These are phyloP conservation scores for Nicotiana knightiana DNA, from an alignment of 257 asterid species.

Conservation along the genomic window DNA sequence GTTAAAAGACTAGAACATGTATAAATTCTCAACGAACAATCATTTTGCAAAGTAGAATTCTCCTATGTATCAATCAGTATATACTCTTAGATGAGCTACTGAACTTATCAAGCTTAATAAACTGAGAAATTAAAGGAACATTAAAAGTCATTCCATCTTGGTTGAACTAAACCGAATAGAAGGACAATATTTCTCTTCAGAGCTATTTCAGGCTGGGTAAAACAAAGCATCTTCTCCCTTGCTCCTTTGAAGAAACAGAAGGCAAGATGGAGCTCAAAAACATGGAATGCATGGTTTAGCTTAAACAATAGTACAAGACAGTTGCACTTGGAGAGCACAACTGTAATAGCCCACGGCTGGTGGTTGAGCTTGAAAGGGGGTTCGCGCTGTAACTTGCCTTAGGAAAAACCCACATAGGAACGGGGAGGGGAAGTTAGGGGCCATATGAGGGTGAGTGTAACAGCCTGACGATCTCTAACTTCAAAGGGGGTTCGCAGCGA, in stretches of 20 bases:
- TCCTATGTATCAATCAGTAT: neutral
- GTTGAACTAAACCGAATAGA: neutral
- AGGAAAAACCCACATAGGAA: too few relatives aligned
- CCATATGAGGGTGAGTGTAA: too few relatives aligned
- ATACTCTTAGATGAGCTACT: neutral
- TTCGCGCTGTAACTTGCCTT: too few relatives aligned
- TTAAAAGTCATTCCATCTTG: neutral
- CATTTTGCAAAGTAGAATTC: neutral
- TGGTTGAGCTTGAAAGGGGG: too few relatives aligned
- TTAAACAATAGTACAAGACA: neutral
- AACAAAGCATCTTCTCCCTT: constrained; percentile 1
- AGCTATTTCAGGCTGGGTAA: neutral
- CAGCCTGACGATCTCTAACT: too few relatives aligned
- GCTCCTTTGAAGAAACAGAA: neutral
- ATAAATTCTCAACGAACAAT: neutral
- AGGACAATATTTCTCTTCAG: neutral
- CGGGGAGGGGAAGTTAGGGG: too few relatives aligned
- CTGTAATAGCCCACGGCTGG: too few relatives aligned
- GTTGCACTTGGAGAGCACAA: neutral
- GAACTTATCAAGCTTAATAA: neutral
- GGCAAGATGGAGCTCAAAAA: neutral
- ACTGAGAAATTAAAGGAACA: constrained; percentile 3
- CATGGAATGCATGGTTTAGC: neutral
- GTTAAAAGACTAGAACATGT: neutral
- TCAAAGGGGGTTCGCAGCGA: too few relatives aligned